Conservation (phyloP, 1,284 basidiomycete genomes). For the Malassezia psittaci region DNA sequence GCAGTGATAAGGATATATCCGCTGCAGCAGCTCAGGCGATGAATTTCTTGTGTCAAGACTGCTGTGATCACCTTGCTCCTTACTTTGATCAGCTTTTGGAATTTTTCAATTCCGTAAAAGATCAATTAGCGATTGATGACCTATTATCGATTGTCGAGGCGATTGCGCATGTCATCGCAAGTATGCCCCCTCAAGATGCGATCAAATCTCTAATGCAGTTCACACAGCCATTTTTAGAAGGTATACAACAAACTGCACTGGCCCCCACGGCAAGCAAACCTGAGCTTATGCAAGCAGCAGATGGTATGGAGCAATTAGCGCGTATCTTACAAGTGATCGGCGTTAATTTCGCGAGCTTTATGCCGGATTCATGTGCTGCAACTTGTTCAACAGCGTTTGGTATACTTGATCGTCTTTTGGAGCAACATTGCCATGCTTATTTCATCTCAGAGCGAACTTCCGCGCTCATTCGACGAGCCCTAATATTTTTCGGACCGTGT, state of each 20-base stretch:
- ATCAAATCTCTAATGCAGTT: slow-evolving; percentile 76
- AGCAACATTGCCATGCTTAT: slow-evolving; percentile 67
- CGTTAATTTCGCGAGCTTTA: slow-evolving; percentile 20
- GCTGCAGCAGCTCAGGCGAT: slow-evolving; percentile 92
- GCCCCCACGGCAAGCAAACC: slow-evolving; percentile 51
- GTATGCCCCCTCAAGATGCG: slow-evolving; percentile 69
- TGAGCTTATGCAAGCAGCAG: slow-evolving; percentile 60
- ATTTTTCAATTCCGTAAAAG: slow-evolving; percentile 69
- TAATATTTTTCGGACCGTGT: slow-evolving; percentile 67
- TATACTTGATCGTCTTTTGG: slow-evolving; percentile 70
- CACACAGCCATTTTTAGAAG: slow-evolving; percentile 54
- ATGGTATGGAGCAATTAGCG: slow-evolving; percentile 51
- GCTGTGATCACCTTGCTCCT: slow-evolving; percentile 73
- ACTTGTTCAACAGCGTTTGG: slow-evolving; percentile 72
- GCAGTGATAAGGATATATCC: slow-evolving; percentile 56
- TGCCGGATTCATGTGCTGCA: slow-evolving; percentile 67
- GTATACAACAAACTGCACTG: slow-evolving; percentile 47
- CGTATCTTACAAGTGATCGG: slow-evolving; percentile 30
- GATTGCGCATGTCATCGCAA: slow-evolving; percentile 84
- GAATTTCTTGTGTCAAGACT: slow-evolving; percentile 94
- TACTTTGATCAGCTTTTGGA: slow-evolving; percentile 83
- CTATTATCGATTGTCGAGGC: slow-evolving; percentile 85
- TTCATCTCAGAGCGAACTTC: slow-evolving; percentile 74
- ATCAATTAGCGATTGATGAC: slow-evolving; percentile 73
- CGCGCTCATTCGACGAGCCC: slow-evolving; percentile 72